A percentile compares a stretch with the other conserved stretches of the same genome.
Conservation (phyloP, 2,329 filamentous ascomycete species). For the Cladosporium colombiae region DNA sequence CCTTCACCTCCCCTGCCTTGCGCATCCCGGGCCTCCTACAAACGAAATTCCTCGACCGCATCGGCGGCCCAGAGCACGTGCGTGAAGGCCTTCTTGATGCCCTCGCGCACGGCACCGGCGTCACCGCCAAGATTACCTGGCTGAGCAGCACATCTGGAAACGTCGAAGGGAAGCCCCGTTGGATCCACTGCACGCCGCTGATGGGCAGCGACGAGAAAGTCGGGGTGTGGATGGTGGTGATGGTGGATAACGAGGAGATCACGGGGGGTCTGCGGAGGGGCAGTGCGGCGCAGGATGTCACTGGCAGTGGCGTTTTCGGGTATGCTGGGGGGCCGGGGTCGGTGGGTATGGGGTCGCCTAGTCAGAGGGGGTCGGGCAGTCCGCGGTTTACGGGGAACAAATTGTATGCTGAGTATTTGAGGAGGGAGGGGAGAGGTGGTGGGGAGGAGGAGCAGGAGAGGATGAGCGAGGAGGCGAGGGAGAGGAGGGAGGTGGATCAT, state of each 20-base stretch:
- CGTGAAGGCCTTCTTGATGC: conserved; percentile 43
- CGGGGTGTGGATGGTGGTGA: conserved; percentile 51
- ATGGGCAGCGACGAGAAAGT: conserved; percentile 45
- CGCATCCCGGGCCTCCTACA: conserved; percentile 66
- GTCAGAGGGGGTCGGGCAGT: conserved; percentile 20
- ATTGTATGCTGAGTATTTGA: conserved; percentile 41
- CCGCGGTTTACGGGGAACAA: conserved; percentile 33
- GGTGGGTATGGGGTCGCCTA: conserved; percentile 12
- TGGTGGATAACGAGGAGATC: conserved; percentile 44
- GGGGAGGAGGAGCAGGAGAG: background rate
- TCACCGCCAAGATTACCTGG: conserved; percentile 49
- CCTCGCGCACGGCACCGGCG: conserved; percentile 40
- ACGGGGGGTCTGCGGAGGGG: conserved; percentile 29
- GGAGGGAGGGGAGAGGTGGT: conserved; percentile 31
- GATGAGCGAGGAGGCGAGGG: conserved; percentile 21
- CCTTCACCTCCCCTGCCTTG: conserved; percentile 69
- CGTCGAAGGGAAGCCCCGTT: conserved; percentile 38
- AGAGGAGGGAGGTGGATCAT: conserved; percentile 29
- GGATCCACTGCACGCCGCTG: conserved; percentile 49
- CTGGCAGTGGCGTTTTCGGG: background rate
- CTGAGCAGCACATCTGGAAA: conserved; percentile 26
- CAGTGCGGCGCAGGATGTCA: background rate
- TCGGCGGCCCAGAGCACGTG: conserved; percentile 43
- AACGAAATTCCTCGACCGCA: conserved; percentile 45
- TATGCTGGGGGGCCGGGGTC: background rate